These are phyloP conservation scores for Fibroporia radiculosa DNA, from an alignment of 768 basidiomycete genomes.

Conservation along the genomic window DNA sequence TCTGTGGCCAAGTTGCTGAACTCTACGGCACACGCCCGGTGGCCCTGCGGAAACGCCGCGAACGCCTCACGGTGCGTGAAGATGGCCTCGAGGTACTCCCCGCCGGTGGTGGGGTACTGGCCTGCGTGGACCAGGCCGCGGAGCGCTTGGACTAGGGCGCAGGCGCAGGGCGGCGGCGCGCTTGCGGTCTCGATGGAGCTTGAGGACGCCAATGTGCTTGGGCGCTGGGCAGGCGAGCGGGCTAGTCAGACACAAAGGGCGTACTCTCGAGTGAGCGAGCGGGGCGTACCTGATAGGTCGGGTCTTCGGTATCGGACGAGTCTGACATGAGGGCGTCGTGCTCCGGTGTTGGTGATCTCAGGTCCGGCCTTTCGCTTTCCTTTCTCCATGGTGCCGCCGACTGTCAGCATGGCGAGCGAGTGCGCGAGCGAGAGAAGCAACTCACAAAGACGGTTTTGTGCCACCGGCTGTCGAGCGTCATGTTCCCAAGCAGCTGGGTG, in stretches of 20 bases:
- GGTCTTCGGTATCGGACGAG: conserved; percentile 20
- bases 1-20: conserved; percentile 59
- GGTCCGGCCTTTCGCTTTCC: conserved; percentile 16
- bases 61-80: conserved; percentile 72
- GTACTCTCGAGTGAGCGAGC: neutral
- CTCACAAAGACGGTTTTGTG: conserved; percentile 16
- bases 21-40: conserved; percentile 54
- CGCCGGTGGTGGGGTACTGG: conserved; percentile 48
- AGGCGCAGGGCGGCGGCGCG: conserved; percentile 20
- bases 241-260: neutral
- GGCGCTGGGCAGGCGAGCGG: neutral
- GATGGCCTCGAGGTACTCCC: conserved; percentile 71
- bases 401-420: conserved; percentile 3
- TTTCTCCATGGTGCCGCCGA: conserved; percentile 13
- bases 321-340: conserved; percentile 20
- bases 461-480: conserved; percentile 15
- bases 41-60: conserved; percentile 51
- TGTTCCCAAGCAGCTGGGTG: conserved; percentile 16
- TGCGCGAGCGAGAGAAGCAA: neutral
- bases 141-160: conserved; percentile 25
- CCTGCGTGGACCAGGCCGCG: conserved; percentile 20
- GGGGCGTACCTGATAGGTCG: conserved; percentile 18
- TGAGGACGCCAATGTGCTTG: conserved; percentile 11
- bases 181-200: conserved; percentile 11
- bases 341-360: conserved; percentile 7